phyloP scores from a whole-genome alignment of 257 asterid genomes.

The Gardenia jasminoides region DNA sequence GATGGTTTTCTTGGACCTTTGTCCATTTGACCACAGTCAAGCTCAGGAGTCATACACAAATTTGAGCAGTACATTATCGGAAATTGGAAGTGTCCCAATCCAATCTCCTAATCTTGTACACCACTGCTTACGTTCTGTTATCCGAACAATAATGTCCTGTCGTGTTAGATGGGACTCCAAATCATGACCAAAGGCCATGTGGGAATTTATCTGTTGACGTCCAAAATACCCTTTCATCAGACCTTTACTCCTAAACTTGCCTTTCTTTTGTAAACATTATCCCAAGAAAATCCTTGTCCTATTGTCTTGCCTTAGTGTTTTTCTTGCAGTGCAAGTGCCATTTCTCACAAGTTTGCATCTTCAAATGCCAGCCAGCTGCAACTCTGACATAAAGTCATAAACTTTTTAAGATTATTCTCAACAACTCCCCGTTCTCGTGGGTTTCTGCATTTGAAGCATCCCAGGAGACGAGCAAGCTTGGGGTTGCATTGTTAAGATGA shows the following conservation, averaged over 20 bases:
- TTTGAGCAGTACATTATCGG: background rate
- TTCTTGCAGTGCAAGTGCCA: slow-evolving; percentile 25
- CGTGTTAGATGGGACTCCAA: background rate
- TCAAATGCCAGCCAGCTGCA: background rate
- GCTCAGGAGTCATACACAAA: background rate
- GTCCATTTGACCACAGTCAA: slow-evolving; percentile 2
- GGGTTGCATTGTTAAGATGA: slow-evolving; percentile 33
- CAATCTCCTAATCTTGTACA: slow-evolving; percentile 7
- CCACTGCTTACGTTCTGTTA: background rate
- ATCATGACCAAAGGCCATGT: background rate
- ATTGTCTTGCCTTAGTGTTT: background rate
- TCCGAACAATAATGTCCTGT: background rate
- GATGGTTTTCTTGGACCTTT: background rate
- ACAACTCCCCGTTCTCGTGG: slow-evolving; percentile 13
- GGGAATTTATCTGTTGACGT: background rate
- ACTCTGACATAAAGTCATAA: background rate
- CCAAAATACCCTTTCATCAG: background rate
- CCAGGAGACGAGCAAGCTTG: background rate
- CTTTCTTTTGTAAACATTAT: background rate
- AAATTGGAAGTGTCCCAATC: too few species aligned
- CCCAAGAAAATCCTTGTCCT: background rate
- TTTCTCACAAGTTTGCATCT: slow-evolving; percentile 15
- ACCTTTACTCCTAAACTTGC: background rate
- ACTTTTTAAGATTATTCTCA: background rate
- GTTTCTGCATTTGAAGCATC: slow-evolving; percentile 10